A percentile compares a stretch with the other conserved stretches of the same genome.
These are phyloP conservation scores for Penicillium nordicum DNA, from an alignment of 2,329 filamentous ascomycete genomes.

Conservation along the genomic window DNA sequence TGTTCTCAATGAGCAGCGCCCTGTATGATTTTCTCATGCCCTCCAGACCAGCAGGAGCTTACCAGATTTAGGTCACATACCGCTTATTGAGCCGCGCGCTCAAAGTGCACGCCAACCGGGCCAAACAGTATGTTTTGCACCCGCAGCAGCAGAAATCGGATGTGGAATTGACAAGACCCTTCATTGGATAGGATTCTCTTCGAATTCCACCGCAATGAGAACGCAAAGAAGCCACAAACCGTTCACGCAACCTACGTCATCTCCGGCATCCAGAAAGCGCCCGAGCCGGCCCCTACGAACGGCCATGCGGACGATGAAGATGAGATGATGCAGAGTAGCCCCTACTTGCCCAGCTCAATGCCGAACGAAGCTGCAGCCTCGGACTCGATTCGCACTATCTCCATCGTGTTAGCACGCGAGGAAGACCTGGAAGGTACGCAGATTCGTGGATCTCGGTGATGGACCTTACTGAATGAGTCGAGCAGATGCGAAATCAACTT, in stretches of 20 bases:
- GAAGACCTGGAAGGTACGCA: conserved; percentile 64
- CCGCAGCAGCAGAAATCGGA: background rate
- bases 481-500: conserved; percentile 63
- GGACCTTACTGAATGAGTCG: background rate
- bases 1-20: conserved; percentile 70
- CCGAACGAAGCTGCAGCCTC: conserved; percentile 51
- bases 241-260: conserved; percentile 93
- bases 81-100: conserved; percentile 76
- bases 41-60: background rate
- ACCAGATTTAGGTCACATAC: conserved; percentile 69
- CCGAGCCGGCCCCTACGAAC: conserved; percentile 36
- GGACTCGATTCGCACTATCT: conserved; percentile 54
- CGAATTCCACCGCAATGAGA: conserved; percentile 78
- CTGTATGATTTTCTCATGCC: conserved; percentile 50
- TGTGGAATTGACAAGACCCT: conserved; percentile 6
- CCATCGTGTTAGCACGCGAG: conserved; percentile 67
- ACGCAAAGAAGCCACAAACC: conserved; percentile 66
- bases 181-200: conserved; percentile 66
- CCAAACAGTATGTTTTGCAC: conserved; percentile 72
- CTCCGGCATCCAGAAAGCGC: conserved; percentile 61
- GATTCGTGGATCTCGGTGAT: background rate
- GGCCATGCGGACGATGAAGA: conserved; percentile 62
- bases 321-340: conserved; percentile 60
- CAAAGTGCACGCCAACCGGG: conserved; percentile 78
- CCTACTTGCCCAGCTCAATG: conserved; percentile 65